Base-by-base conservation (phyloP, 1,284 basidiomycete genomes). In the Volvariella volvacea region DNA sequence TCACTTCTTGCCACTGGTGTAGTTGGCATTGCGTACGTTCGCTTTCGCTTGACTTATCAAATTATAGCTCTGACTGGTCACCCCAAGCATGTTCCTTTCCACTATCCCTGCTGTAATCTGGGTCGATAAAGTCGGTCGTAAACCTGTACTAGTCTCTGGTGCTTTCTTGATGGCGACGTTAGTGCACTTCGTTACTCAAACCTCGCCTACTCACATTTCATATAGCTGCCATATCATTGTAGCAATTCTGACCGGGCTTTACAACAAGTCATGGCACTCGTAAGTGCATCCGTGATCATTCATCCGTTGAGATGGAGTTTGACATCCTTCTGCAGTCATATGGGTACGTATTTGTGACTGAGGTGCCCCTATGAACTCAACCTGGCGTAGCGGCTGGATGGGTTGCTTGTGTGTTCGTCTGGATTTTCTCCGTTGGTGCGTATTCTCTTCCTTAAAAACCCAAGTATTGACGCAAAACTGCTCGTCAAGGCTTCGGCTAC, bases 1-100 rank as follows among this genome's bases (percentile, higher is more conserved):
- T 76, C 73, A 0, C 70, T 89, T 1, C 71, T 91, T 25, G 85
- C 88, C 1, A 91, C 88, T 8, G 89, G 88, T 41, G 79, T 91
- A 9, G 88, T 90, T 46, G 88, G 88, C 39, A 78, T 91, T 54
- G 83, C 78, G 76, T 81, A 66, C 37, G 78, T 66, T 21, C 6
- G 15, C 9, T 32, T 39, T 28, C 22, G 9, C 16, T 21, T 22
- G 8, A n/a, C 30, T n/a, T 22, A 14, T n/a, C 20, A 37, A 22
- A 34, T 32, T 49, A n/a, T n/a, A n/a, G n/a, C 16, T 42, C 39
- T 50, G 17, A 46, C 44, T 28, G n/a, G n/a, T 22, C 9, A 21
- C 44, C n/a, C 36, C 21, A 49, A 83, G 80, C 31, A 83, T 83
- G 78, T 83, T 82, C 60, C 65, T 88, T 48, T 82, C 84, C 9